Evolutionary conservation across 2,329 filamentous ascomycete genomes (phyloP).

Genomic region (Verticillium tricorpus): DNA sequence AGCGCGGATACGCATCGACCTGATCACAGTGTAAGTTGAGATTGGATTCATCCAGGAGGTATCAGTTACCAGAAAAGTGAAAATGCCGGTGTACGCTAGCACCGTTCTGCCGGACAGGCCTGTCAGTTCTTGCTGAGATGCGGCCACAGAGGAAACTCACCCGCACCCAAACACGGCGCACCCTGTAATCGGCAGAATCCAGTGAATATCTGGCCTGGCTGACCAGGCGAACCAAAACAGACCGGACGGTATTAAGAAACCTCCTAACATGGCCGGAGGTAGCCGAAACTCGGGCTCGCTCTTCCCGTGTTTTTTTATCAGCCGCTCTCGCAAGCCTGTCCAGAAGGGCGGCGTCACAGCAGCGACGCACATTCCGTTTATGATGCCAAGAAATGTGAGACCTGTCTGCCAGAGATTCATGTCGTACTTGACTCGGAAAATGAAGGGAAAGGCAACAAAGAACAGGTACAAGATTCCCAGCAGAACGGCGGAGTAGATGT

Average conservation of each 20-base stretch:
- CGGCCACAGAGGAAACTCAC: constrained; percentile 37
- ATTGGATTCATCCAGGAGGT: too few species aligned
- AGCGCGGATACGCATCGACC: constrained; percentile 73
- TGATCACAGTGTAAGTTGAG: constrained; percentile 16
- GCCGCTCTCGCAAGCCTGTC: constrained; percentile 51
- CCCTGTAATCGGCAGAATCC: constrained; percentile 51
- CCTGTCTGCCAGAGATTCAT: constrained; percentile 78
- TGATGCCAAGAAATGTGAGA: constrained; percentile 71
- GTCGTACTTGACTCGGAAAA: constrained; percentile 69
- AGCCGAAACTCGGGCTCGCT: constrained; percentile 85
- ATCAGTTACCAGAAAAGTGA: constrained; percentile 69
- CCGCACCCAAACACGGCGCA: constrained; percentile 65
- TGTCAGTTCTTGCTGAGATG: constrained; percentile 13
- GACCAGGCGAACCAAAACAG: constrained; percentile 16
- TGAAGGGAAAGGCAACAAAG: constrained; percentile 80
- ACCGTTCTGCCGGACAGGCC: constrained; percentile 53
- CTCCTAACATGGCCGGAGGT: constrained; percentile 69
- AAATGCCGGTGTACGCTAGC: constrained; percentile 76
- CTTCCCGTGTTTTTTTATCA: constrained; percentile 50
- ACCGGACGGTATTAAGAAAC: constrained; percentile 69
- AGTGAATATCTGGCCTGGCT: constrained; percentile 6
- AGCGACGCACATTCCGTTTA: constrained; percentile 61
- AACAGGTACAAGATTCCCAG: constrained; percentile 86
- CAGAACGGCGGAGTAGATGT: constrained; percentile 75
- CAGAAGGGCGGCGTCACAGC: constrained; percentile 60